These are phyloP conservation scores for Candida sphagnicola DNA, from an alignment of 805 yeast species.

Conservation along the genomic window DNA sequence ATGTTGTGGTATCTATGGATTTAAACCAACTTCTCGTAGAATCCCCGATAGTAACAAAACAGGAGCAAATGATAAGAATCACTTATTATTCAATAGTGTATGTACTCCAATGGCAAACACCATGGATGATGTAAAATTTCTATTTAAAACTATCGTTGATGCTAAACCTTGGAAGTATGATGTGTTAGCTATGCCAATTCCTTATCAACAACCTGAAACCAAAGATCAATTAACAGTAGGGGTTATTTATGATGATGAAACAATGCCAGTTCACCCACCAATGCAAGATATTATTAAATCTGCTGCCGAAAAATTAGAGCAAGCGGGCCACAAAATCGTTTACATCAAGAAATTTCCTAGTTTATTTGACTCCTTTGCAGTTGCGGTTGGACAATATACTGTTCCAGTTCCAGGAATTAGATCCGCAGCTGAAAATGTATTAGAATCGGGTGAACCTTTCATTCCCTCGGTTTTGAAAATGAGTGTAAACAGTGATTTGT, in stretches of 20 bases:
- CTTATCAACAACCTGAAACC: slow-evolving; percentile 46
- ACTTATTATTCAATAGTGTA: background rate
- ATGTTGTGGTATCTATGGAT: slow-evolving; percentile 36
- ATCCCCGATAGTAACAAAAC: slow-evolving; percentile 61
- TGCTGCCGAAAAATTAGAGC: slow-evolving; percentile 49
- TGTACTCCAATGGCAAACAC: slow-evolving; percentile 63
- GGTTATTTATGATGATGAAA: slow-evolving; percentile 59
- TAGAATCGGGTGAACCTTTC: slow-evolving; percentile 67
- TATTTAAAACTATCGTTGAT: slow-evolving; percentile 57
- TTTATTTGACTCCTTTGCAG: slow-evolving; percentile 33
- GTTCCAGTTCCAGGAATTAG: slow-evolving; percentile 68
- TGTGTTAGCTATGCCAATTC: slow-evolving; percentile 43
- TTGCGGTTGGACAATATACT: slow-evolving; percentile 51
- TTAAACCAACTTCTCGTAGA: slow-evolving; percentile 42
- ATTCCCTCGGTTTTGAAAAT: slow-evolving; percentile 46
- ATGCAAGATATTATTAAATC: slow-evolving; percentile 51
- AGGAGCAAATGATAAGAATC: slow-evolving; percentile 49
- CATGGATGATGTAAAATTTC: slow-evolving; percentile 62
- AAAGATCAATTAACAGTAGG: slow-evolving; percentile 52
- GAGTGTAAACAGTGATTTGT: slow-evolving; percentile 57
- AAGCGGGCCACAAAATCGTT: slow-evolving; percentile 56
- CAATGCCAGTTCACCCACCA: slow-evolving; percentile 67
- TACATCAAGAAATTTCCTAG: slow-evolving; percentile 49
- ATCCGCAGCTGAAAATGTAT: slow-evolving; percentile 47
- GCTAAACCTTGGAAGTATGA: slow-evolving; percentile 64